phyloP scores from a whole-genome alignment of 345 rosid genomes.

The Eucalyptus dawsonii region DNA sequence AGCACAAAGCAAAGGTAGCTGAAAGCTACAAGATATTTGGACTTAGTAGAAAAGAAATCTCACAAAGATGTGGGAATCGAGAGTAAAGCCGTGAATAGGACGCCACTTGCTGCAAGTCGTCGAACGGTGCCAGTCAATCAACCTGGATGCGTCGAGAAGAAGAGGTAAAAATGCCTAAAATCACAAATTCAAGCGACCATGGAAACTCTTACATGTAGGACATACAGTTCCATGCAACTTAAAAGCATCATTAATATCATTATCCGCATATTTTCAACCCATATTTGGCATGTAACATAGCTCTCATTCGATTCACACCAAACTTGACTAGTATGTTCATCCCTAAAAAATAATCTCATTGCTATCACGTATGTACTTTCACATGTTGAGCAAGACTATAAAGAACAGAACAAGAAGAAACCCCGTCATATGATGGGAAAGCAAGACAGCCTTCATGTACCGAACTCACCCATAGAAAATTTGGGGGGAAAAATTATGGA shows the following conservation, averaged over 20 bases:
- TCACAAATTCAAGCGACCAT: no score
- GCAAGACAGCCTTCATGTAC: background rate
- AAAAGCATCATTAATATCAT: background rate
- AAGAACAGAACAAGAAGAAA: background rate
- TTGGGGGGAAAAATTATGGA: background rate
- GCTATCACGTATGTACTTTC: background rate
- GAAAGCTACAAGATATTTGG: no score
- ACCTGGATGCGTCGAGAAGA: no score
- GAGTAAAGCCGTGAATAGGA: no score
- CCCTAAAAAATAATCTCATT: background rate
- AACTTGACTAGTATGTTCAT: background rate
- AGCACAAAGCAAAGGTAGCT: no score
- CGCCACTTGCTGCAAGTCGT: rapidly evolving
- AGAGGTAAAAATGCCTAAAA: no score
- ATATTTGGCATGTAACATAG: background rate
- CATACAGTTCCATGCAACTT: background rate
- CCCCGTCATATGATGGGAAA: background rate
- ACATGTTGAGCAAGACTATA: background rate
- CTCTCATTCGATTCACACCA: background rate
- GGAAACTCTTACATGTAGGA: background rate
- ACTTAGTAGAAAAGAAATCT: no score
- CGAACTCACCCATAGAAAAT: background rate
- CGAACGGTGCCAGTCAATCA: rapidly evolving
- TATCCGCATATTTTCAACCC: background rate
- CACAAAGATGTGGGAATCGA: no score